These are phyloP conservation scores for Cruciata laevipes DNA, from an alignment of 257 asterid species.

Conservation along the genomic window DNA sequence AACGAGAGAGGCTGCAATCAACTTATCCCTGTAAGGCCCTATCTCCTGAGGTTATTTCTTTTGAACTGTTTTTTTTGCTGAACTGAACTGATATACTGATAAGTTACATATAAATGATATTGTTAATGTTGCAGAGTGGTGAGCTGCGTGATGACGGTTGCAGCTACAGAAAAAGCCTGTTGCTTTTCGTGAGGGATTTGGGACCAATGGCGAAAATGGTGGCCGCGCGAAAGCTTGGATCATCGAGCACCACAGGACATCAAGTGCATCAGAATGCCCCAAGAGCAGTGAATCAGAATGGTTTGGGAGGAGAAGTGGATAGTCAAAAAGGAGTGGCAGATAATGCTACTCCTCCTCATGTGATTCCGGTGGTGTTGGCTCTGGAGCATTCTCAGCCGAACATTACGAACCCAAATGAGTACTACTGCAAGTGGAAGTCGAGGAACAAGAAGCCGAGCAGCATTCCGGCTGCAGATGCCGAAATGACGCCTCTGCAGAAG, in stretches of 20 bases:
- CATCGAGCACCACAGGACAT: not conserved
- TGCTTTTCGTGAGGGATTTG: slow-evolving; percentile 46
- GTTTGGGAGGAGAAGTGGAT: not conserved
- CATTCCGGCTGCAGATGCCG: not conserved
- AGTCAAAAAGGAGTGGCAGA: too few species aligned
- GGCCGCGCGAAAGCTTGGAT: slow-evolving; percentile 36
- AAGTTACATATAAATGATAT: too few species aligned
- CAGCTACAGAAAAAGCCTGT: slow-evolving; percentile 55
- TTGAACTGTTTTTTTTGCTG: too few species aligned
- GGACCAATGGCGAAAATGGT: slow-evolving; percentile 62
- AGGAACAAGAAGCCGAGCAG: slow-evolving; percentile 35
- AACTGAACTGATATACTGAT: too few species aligned
- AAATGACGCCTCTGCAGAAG: not conserved
- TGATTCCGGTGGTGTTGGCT: slow-evolving; percentile 62
- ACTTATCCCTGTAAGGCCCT: not conserved
- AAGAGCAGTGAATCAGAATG: slow-evolving; percentile 15
- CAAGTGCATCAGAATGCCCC: not conserved
- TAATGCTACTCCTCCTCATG: not conserved
- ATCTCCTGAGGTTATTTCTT: too few species aligned
- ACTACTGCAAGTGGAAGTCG: slow-evolving; percentile 14
- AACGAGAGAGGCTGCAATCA: not conserved
- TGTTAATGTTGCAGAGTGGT: slow-evolving; percentile 22
- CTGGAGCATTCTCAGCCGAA: slow-evolving; percentile 34
- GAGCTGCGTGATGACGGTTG: slow-evolving; percentile 19
- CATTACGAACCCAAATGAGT: slow-evolving; percentile 14